Evolutionary conservation across 352 stramenopile genomes (phyloP), one percentile per base, ranked within the genome.

Genomic region (Ophiocytium majus): DNA sequence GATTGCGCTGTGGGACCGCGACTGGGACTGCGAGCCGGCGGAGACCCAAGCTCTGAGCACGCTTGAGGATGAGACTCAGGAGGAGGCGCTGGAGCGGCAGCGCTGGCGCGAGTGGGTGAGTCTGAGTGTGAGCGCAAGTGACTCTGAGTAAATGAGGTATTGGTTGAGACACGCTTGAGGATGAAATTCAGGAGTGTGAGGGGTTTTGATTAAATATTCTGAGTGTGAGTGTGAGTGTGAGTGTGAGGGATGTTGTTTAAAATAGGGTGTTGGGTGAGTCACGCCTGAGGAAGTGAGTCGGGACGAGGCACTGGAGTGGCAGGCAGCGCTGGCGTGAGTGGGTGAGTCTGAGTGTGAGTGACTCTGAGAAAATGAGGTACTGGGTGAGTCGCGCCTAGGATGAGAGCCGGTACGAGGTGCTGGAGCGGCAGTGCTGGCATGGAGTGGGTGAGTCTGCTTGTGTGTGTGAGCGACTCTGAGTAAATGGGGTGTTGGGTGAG

Each of bases 291-390:
- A 71, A 28, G 57, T 23, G 23, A 28, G 28, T 23, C 28, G 19
- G 28, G 23, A 28, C 57, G 57, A 71, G 28, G 57, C 57, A 23
- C 57, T 71, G 28, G 57, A 71, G 57, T 28, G n/a, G n/a, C n/a
- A n/a, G 57, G 57, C 57, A 71, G 28, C 57, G 57, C 28, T 71
- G 57, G 57, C 57, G 57, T 71, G 57, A 71, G 28, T 71, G 57
- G 57, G 57, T 71, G 28, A 23, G 57, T 23, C 28, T 71, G 28
- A 71, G 23, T 23, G 57, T 71, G n/a, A n/a, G n/a, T n/a, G n/a
- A n/a, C n/a, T n/a, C n/a, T n/a, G n/a, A n/a, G n/a, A n/a, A n/a
- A n/a, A n/a, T n/a, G n/a, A n/a, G n/a, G n/a, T n/a, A n/a, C n/a
- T n/a, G n/a, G n/a, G n/a, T n/a, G n/a, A n/a, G n/a, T n/a, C 57